Percentiles rank a stretch among this genome's conserved stretches.
These are phyloP conservation scores for Hypomontagnella submonticulosa DNA, from an alignment of 495 filamentous ascomycete genomes.

Conservation along the genomic window DNA sequence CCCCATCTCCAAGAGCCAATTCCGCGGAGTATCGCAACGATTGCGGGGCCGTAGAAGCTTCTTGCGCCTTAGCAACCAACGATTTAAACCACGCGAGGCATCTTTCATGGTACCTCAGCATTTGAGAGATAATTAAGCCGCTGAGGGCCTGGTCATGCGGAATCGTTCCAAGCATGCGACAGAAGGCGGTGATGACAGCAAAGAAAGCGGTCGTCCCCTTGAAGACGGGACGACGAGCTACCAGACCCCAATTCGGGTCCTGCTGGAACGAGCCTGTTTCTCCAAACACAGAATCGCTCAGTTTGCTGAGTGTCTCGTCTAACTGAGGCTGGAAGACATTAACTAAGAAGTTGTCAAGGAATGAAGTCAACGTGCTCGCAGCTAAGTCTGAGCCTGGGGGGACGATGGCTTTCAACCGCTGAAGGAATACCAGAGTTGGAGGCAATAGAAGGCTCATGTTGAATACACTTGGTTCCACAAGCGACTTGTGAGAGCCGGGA, in stretches of 20 bases:
- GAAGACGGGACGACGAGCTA: slow-evolving; percentile 87
- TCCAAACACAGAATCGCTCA: slow-evolving; percentile 83
- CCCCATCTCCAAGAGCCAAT: slow-evolving; percentile 71
- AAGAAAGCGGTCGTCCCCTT: slow-evolving; percentile 92
- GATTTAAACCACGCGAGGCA: slow-evolving; percentile 91
- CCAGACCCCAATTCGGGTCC: slow-evolving; percentile 81
- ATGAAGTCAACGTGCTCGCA: slow-evolving; percentile 88
- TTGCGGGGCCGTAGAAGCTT: slow-evolving; percentile 50
- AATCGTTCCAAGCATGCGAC: slow-evolving; percentile 92
- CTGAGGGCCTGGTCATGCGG: slow-evolving; percentile 97
- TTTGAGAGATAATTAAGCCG: slow-evolving; percentile 87
- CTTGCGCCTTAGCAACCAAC: slow-evolving; percentile 67
- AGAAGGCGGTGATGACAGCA: slow-evolving; percentile 86
- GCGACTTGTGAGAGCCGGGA: slow-evolving; percentile 68
- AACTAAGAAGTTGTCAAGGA: slow-evolving; percentile 97
- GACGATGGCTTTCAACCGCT: slow-evolving; percentile 90
- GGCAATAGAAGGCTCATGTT: slow-evolving; percentile 96
- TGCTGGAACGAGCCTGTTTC: slow-evolving; percentile 88
- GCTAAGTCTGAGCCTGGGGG: slow-evolving; percentile 85
- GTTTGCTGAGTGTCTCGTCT: slow-evolving; percentile 92
- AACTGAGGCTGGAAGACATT: slow-evolving; percentile 98
- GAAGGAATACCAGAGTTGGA: slow-evolving; percentile 92
- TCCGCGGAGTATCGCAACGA: slow-evolving; percentile 76
- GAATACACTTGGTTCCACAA: slow-evolving; percentile 96
- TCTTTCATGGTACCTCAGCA: slow-evolving; percentile 89